phyloP scores from a whole-genome alignment of 139 green algal species.

The Coelastrella sp. region DNA sequence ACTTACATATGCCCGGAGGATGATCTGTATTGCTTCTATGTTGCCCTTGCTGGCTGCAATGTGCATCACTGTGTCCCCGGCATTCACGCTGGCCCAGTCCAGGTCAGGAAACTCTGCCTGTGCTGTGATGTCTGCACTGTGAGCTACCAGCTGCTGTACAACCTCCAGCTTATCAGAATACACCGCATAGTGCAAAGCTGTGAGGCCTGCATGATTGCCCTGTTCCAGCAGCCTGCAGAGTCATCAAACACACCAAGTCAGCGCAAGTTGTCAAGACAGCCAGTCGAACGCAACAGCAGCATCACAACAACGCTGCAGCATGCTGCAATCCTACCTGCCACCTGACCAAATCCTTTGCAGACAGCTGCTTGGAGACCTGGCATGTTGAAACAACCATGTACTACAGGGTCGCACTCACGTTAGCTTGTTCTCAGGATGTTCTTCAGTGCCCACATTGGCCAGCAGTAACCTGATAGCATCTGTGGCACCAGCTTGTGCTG shows the following conservation, averaged over 20 bases:
- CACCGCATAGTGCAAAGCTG: slow-evolving; percentile 47
- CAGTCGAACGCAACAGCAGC: background rate
- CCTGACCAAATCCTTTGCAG: too few species aligned
- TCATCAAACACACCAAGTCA: background rate
- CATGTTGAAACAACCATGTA: too few species aligned
- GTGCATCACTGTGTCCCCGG: slow-evolving; percentile 47
- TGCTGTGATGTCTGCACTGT: slow-evolving; percentile 37
- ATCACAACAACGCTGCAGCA: too few species aligned
- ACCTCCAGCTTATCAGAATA: slow-evolving; percentile 40
- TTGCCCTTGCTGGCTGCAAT: slow-evolving; percentile 43
- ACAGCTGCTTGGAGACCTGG: too few species aligned
- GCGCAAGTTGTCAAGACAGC: background rate
- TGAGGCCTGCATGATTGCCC: slow-evolving; percentile 48
- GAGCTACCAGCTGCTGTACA: slow-evolving; percentile 14
- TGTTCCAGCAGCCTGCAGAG: slow-evolving; percentile 23
- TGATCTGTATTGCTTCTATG: slow-evolving; percentile 30
- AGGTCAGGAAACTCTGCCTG: slow-evolving; percentile 52
- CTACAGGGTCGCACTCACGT: background rate
- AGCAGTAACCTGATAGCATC: slow-evolving; percentile 18
- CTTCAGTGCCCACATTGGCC: background rate
- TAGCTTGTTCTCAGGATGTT: background rate
- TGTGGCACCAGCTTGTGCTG: slow-evolving; percentile 17
- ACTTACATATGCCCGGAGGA: slow-evolving; percentile 42
- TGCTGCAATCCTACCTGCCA: too few species aligned
- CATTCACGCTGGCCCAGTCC: slow-evolving; percentile 45